Percentiles rank a stretch among this genome's conserved stretches.
Conservation (phyloP, 345 rosid species). For the Zanthoxylum bungeanum region DNA sequence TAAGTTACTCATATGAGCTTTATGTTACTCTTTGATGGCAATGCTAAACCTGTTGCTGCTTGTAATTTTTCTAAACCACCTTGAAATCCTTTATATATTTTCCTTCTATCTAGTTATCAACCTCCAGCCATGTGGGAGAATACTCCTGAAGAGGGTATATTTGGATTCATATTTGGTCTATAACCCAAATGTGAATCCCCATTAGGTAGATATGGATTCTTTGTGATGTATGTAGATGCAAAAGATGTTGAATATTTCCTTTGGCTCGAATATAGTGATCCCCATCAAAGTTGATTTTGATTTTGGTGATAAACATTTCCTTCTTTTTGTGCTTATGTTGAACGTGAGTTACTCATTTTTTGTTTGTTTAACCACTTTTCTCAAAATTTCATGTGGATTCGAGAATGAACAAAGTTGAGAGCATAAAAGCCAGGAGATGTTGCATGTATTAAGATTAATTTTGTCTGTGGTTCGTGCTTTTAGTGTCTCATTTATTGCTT, state of each 20-base stretch:
- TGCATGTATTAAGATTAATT: background rate
- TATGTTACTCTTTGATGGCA: background rate
- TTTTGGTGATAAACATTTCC: too few relatives aligned
- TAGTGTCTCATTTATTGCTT: background rate
- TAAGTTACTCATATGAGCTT: slow-evolving; percentile 17
- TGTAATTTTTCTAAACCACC: background rate
- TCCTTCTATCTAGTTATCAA: background rate
- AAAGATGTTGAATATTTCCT: background rate
- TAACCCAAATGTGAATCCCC: background rate
- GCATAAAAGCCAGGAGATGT: background rate
- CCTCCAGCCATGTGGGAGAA: background rate
- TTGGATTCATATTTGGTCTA: background rate
- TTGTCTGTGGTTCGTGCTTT: background rate
- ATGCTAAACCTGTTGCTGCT: background rate
- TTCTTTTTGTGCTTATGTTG: too few relatives aligned
- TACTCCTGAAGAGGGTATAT: background rate
- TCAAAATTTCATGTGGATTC: background rate
- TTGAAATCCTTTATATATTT: background rate
- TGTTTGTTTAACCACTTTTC: background rate
- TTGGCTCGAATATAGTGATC: background rate
- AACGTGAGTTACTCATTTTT: background rate
- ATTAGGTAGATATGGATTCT: background rate
- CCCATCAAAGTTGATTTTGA: too few relatives aligned
- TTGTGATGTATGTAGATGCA: background rate
- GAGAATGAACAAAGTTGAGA: background rate